A percentile compares a stretch with the other conserved stretches of the same genome.
phyloP scores from a whole-genome alignment of 2,329 filamentous ascomycete species.

The Macroventuria anomochaeta region DNA sequence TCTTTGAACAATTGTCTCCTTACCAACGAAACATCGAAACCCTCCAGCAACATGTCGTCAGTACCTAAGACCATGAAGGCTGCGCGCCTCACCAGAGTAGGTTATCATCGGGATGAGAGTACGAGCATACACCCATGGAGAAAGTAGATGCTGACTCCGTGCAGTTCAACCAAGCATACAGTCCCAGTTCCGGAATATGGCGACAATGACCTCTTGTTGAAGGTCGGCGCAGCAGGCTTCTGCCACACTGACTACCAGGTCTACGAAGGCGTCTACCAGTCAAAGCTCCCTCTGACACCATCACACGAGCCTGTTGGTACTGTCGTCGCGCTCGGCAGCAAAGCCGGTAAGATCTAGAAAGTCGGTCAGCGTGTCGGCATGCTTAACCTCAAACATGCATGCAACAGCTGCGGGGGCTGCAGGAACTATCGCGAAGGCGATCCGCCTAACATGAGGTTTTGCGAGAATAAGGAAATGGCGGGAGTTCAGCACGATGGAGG shows the following conservation, averaged over 20 bases:
- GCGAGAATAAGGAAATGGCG: slow-evolving; percentile 23
- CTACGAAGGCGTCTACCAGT: slow-evolving; percentile 21
- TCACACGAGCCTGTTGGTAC: slow-evolving; percentile 38
- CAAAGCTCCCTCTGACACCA: slow-evolving; percentile 23
- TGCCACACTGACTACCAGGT: slow-evolving; percentile 31
- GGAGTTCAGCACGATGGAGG: slow-evolving; percentile 32
- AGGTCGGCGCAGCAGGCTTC: slow-evolving; percentile 20
- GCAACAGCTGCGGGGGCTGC: slow-evolving; percentile 8
- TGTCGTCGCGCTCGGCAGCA: slow-evolving; percentile 27
- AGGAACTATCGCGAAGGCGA: slow-evolving; percentile 4
- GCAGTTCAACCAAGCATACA: no score
- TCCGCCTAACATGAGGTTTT: slow-evolving; percentile 29
- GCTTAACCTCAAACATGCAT: slow-evolving; percentile 17
- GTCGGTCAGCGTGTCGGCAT: slow-evolving; percentile 34
- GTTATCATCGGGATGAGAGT: neutral
- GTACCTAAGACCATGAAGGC: slow-evolving; percentile 1
- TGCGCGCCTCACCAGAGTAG: neutral
- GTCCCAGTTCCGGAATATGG: slow-evolving; percentile 18
- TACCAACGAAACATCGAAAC: no score
- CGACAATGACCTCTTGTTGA: slow-evolving; percentile 21
- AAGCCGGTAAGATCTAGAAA: slow-evolving; percentile 27
- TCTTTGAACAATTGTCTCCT: no score
- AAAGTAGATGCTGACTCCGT: no score
- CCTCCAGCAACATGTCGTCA: neutral
- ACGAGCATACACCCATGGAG: no score